Evolutionary conservation across 1,139 yeast species (phyloP).

Genomic region (Lizanozyma gosingica): DNA sequence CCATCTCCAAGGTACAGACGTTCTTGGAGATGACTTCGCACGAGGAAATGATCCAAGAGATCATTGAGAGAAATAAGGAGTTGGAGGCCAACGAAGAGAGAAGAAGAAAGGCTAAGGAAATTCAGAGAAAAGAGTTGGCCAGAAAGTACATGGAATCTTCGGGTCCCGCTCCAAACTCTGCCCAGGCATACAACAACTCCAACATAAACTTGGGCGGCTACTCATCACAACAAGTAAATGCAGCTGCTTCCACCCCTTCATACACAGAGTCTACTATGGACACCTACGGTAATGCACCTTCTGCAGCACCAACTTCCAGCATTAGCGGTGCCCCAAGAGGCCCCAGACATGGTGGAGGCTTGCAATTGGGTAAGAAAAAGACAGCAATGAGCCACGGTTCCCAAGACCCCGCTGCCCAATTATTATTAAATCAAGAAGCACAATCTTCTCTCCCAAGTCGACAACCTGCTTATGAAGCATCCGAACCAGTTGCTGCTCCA

Average conservation of each 20-base stretch:
- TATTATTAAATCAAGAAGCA: slow-evolving; percentile 26
- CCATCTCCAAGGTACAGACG: slow-evolving; percentile 75
- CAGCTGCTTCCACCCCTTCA: background rate
- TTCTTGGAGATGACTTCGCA: slow-evolving; percentile 97
- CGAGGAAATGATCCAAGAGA: slow-evolving; percentile 97
- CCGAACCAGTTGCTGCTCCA: slow-evolving; percentile 8
- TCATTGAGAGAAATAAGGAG: slow-evolving; percentile 94
- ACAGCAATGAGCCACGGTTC: slow-evolving; percentile 3
- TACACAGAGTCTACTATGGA: background rate
- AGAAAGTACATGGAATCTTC: slow-evolving; percentile 39
- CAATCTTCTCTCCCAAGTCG: slow-evolving; percentile 17
- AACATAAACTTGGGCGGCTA: background rate
- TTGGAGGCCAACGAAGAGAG: slow-evolving; percentile 96
- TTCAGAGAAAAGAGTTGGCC: slow-evolving; percentile 79
- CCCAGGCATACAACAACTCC: background rate
- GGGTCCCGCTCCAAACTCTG: slow-evolving; percentile 2
- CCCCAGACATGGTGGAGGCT: slow-evolving; percentile 36
- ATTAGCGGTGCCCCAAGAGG: slow-evolving; percentile 34
- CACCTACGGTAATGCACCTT: slow-evolving; percentile 19
- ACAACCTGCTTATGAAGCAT: slow-evolving; percentile 8
- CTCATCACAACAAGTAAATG: background rate
- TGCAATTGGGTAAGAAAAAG: slow-evolving; percentile 69
- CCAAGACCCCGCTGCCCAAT: slow-evolving; percentile 30
- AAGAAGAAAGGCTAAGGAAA: slow-evolving; percentile 91
- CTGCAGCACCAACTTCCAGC: slow-evolving; percentile 23